Evolutionary conservation across 192 early-diverging fungal species (phyloP), one percentile per base, ranked within the genome.

Genomic region (Backusella tarrabulga): DNA sequence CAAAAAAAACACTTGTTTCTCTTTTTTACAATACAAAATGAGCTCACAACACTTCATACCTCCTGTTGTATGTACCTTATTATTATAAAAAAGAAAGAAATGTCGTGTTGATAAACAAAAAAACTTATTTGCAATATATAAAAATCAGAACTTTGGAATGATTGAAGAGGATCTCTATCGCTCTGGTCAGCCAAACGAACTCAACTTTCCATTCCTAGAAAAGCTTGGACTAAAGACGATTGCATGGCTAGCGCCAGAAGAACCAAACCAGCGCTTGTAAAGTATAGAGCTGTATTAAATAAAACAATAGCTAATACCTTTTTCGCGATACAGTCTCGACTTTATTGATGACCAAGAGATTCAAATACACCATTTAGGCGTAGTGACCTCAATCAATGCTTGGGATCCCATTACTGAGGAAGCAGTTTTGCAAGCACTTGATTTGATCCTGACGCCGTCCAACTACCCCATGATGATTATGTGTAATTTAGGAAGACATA

Each of bases 311-410:
- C 23, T 23, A 60, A 60, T 3, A 8, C 54, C 7, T 11, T 26
- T 26, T 1, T 9, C 15, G 8, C 15, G 8, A 23, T 60, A 17
- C 73, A 92, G 90, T 74, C 87, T 97, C 54, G 94, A 99, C 85
- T 99, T 99, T 84, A 92, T 99, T 63, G 97, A 99, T 78, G 98
- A 99, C 87, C 98, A 99, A 83, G 97, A 99, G 54, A 96, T 98
- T 60, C 85, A 94, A 70, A 85, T 98, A 67, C 91, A 98, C 73
- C 96, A 99, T 63, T 81, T 99, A 46, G 97, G 97, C 0, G 91
- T 93, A 23, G 89, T 92, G 23, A 88, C 92, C 5, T 88, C 94
- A 15, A 90, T 91, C 74, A 98, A 95, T 79, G 95, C 98, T 23
- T 98, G 95, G 90, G 98, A 99, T 81, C 96, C 97, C 15, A 96